Evolutionary conservation across 306 rosid genomes (phyloP).

Genomic region (Erythrophleum fordii): DNA sequence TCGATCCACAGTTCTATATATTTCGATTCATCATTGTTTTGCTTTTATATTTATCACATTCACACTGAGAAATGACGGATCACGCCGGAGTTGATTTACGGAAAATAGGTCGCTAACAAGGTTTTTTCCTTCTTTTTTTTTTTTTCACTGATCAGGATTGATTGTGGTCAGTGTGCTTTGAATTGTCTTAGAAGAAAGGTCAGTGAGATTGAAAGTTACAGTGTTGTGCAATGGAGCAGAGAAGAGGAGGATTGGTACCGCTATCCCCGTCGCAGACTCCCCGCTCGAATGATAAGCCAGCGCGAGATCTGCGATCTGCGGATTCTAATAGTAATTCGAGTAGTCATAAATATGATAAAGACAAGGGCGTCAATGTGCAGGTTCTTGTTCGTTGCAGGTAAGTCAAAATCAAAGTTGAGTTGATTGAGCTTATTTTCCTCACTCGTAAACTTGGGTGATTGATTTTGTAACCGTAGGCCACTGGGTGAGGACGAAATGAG

Average conservation of each 20-base stretch:
- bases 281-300: conserved; percentile 78
- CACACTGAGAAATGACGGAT: conserved; percentile 14
- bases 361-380: conserved; percentile 98
- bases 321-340: conserved; percentile 89
- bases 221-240: conserved; percentile 67
- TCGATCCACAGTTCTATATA: conserved; percentile 58
- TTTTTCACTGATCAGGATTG: conserved; percentile 30
- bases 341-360: conserved; percentile 72
- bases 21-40: conserved; percentile 37
- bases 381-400: conserved; percentile 98
- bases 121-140: neutral
- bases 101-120: neutral
- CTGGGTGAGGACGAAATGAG: conserved; percentile 89
- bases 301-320: conserved; percentile 95
- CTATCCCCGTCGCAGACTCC: conserved; percentile 96
- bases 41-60: conserved; percentile 25
- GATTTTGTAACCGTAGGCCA: conserved; percentile 68
- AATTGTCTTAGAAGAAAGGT: conserved; percentile 34
- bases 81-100: neutral
- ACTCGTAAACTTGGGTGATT: conserved; percentile 23
- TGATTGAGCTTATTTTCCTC: conserved; percentile 31
- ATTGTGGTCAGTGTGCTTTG: neutral
- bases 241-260: conserved; percentile 83
- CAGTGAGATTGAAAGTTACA: conserved; percentile 2
- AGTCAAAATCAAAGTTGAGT: conserved; percentile 46